Evolutionary conservation across 2,329 filamentous ascomycete genomes (phyloP).

Genomic region (Byssochlamys sp.): DNA sequence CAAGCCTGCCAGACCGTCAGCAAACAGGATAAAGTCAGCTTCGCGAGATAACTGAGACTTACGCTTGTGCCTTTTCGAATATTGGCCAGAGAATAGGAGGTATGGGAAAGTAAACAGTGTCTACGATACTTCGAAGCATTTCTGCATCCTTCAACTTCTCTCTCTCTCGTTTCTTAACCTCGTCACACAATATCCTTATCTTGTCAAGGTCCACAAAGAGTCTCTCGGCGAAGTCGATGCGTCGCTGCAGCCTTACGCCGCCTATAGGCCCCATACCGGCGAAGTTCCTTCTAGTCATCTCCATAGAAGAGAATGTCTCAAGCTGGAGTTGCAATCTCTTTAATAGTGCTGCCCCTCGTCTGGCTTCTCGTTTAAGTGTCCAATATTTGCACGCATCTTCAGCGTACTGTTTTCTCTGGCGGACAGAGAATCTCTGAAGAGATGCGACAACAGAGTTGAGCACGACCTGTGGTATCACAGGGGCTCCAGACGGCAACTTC

Average conservation of each 20-base stretch:
- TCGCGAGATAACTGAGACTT: conserved; percentile 37
- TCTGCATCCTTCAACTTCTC: conserved; percentile 68
- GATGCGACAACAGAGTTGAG: conserved; percentile 78
- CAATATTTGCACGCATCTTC: conserved; percentile 93
- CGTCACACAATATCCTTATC: conserved; percentile 59
- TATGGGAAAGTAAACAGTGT: conserved; percentile 86
- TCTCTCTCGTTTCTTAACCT: conserved; percentile 65
- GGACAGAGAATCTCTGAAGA: conserved; percentile 69
- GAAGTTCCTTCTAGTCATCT: conserved; percentile 89
- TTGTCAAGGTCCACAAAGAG: conserved; percentile 59
- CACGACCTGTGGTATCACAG: conserved; percentile 81
- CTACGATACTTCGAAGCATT: conserved; percentile 67
- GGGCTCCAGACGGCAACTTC: conserved; percentile 89
- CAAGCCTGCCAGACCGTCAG: conserved; percentile 27
- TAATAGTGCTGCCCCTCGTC: conserved; percentile 78
- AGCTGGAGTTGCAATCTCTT: conserved; percentile 90
- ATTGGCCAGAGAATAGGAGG: conserved; percentile 66
- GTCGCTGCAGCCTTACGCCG: conserved; percentile 62
- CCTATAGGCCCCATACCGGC: conserved; percentile 86
- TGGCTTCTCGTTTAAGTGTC: conserved; percentile 90
- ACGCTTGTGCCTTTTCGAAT: conserved; percentile 71
- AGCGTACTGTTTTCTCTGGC: conserved; percentile 83
- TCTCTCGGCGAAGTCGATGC: conserved; percentile 77
- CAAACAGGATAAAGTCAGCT: conserved; percentile 9
- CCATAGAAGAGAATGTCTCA: conserved; percentile 94